Evolutionary conservation across 73 alveolate genomes (phyloP), one percentile per base, ranked within the genome.

Genomic region (Breviolum minutum): DNA sequence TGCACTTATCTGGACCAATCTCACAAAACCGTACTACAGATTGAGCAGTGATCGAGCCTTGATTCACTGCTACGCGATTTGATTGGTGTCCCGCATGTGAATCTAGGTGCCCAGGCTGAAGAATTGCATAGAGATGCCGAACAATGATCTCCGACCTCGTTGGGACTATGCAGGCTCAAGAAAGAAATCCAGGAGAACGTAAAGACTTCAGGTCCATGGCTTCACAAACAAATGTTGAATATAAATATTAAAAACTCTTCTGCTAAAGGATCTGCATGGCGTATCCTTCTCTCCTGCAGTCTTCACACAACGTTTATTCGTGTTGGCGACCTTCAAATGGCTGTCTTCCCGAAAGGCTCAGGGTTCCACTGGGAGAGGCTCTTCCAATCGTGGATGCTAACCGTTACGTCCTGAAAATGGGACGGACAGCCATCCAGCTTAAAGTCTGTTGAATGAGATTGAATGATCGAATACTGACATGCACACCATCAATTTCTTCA

Each of bases 371-470:
- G 94, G 64, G 94, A 86, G 14, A 86, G 94, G 94, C 94, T 86
- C 79, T 86, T 86, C 94, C 94, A 86, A 63, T 86, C 94, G 63
- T 86, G 94, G 64, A 86, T 63, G 94, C 94, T 86, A 29, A 86
- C 94, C 9, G 94, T 86, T 61, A 86, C 94, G 63, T 86, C 94
- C 94, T 86, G 77, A 71, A 71, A 71, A 71, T 71, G 16, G 86
- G 86, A n/a, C 86, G 16, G 32, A 32, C 87, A 24, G 32, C 24
- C 27, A 13, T 29, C 87, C 63, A 8, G 27, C 54, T 14, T 54
- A 73, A 73, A 73, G 40, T 40, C 12, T 73, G 54, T 17, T 16
- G 27, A 16, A 24, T 40, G 17, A 16, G 81, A 30, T 8, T 20
- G 30, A 71, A 20, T 71, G 29, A 71, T 20, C 81, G 32, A 0